phyloP scores from a whole-genome alignment of 2,329 filamentous ascomycete genomes.

The Byssothecium circinans region DNA sequence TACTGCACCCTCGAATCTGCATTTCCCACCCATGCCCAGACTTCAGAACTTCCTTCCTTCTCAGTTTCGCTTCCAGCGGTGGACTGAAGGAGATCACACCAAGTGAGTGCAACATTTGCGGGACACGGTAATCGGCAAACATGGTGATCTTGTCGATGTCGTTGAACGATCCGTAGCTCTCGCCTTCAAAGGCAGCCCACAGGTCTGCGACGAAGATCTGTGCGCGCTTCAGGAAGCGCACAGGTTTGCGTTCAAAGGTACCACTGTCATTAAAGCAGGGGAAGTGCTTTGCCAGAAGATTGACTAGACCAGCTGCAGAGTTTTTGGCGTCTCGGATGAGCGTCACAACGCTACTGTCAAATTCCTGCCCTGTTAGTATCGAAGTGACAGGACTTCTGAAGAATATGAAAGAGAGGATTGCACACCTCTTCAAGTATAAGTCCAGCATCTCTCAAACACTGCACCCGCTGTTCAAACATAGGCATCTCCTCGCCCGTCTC shows the following conservation, averaged over 20 bases:
- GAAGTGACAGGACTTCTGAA: conserved; percentile 3
- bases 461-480: conserved; percentile 73
- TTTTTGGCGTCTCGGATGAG: conserved; percentile 73
- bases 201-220: conserved; percentile 95
- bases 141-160: conserved; percentile 97
- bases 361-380: conserved; percentile 58
- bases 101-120: conserved; percentile 84
- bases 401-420: conserved; percentile 7
- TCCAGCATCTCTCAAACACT: conserved; percentile 81
- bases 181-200: conserved; percentile 92
- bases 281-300: conserved; percentile 80
- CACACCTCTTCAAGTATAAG: conserved; percentile 74
- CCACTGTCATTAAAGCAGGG: conserved; percentile 83
- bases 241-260: conserved; percentile 69
- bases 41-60: conserved; percentile 64
- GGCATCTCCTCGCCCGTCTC: conserved; percentile 86
- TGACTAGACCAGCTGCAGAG: conserved; percentile 83
- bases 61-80: conserved; percentile 70
- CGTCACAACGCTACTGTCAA: conserved; percentile 71
- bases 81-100: conserved; percentile 86
- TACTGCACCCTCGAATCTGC: conserved; percentile 87
- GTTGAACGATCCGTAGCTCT: conserved; percentile 75
- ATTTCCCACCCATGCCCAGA: conserved; percentile 79
- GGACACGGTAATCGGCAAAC: conserved; percentile 93
- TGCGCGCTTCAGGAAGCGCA: conserved; percentile 88